Evolutionary conservation across 208 protist species (phyloP).

Genomic region (Leishmania tropica): DNA sequence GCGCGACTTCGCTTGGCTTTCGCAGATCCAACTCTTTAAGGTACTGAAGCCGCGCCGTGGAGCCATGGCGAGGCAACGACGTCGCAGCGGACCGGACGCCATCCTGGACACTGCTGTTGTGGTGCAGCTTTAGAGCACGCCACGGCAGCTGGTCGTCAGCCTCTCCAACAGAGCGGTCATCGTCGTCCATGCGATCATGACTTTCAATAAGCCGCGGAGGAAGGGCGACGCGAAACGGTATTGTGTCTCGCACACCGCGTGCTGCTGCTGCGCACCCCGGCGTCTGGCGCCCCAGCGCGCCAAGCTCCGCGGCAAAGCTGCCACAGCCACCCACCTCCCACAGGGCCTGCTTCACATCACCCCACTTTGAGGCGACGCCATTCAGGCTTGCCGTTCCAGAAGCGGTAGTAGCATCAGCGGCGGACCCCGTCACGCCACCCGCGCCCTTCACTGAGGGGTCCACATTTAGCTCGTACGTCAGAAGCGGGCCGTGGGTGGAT

Average conservation of each 20-base stretch:
- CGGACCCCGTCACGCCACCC: background rate
- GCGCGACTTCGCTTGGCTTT: background rate
- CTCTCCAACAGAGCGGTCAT: background rate
- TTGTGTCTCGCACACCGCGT: constrained; percentile 14
- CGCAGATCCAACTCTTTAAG: constrained; percentile 6
- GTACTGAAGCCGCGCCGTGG: background rate
- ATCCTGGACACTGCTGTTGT: constrained; percentile 1
- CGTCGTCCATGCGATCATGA: constrained; percentile 10
- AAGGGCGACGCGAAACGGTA: constrained; percentile 29
- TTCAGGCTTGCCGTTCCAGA: background rate
- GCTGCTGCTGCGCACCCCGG: background rate
- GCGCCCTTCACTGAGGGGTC: background rate
- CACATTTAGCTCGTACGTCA: constrained; percentile 2
- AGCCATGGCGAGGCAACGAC: background rate
- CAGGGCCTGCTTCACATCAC: background rate
- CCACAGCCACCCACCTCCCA: background rate
- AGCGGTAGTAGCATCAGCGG: background rate
- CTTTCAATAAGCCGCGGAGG: constrained; percentile 14
- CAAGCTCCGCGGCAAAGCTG: background rate
- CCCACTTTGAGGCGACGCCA: background rate
- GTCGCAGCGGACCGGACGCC: background rate
- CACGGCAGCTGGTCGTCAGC: constrained; percentile 6
- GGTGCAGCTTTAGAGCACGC: constrained; percentile 21
- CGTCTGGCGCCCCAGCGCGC: background rate
- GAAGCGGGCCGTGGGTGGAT: background rate